Evolutionary conservation across 176 grass and related monocot species (phyloP).

Genomic region (Oryza rufipogon): DNA sequence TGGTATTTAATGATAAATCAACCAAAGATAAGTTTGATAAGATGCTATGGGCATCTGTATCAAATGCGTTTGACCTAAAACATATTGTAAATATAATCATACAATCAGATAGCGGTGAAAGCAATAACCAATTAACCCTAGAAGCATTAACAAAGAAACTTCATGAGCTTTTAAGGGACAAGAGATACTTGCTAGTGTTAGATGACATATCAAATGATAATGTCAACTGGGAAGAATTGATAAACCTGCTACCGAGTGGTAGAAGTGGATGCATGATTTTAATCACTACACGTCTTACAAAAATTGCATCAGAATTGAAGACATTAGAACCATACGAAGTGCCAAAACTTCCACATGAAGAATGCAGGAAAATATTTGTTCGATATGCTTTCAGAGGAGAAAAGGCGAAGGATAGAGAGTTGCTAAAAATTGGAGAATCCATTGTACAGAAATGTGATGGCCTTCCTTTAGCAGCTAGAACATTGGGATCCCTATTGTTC

Average conservation of each 20-base stretch:
- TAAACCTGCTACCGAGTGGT: not conserved
- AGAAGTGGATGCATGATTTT: not conserved
- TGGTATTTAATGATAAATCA: conserved; percentile 7
- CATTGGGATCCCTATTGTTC: conserved; percentile 5
- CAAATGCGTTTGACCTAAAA: not conserved
- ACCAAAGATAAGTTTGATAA: not conserved
- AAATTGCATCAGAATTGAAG: not conserved
- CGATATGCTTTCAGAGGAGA: not conserved
- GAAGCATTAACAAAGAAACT: not conserved
- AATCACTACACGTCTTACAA: not conserved
- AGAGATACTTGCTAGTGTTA: conserved; percentile 29
- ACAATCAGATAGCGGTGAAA: not conserved
- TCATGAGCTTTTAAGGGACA: not conserved
- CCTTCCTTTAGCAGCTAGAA: conserved; percentile 10
- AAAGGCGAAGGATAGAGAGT: not conserved
- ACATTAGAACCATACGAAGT: not conserved
- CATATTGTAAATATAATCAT: not conserved
- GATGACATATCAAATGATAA: conserved; percentile 14
- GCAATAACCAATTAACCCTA: not conserved
- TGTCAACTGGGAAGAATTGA: not conserved
- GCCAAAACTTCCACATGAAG: not conserved
- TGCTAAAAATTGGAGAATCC: not conserved
- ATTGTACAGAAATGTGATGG: conserved; percentile 4
- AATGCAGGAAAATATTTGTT: conserved; percentile 13
- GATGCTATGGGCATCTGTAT: not conserved